A percentile compares a stretch with the other conserved stretches of the same genome.
Evolutionary conservation across 108 stramenopile genomes (phyloP).

Genomic region (Schizochytrium sp.): DNA sequence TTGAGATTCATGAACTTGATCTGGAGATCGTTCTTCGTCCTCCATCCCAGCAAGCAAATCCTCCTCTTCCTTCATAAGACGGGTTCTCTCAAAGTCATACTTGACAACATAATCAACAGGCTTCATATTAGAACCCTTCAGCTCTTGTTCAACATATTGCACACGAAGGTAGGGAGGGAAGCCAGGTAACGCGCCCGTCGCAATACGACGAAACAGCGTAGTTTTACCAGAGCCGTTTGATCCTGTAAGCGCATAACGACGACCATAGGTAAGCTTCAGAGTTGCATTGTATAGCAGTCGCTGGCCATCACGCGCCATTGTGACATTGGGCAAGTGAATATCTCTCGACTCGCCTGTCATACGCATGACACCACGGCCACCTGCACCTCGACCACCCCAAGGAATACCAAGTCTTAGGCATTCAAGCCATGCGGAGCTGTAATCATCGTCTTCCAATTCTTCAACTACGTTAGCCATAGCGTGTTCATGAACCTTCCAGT

Average conservation of each 20-base stretch:
- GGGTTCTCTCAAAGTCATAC: conserved; percentile 79
- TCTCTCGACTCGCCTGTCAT: conserved; percentile 15
- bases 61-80: conserved; percentile 73
- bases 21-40: neutral
- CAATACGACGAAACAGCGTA: conserved; percentile 80
- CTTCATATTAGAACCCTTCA: conserved; percentile 66
- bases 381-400: conserved; percentile 57
- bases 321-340: conserved; percentile 20
- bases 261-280: conserved; percentile 78
- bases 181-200: conserved; percentile 74
- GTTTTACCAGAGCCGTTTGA: conserved; percentile 90
- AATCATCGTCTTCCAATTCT: conserved; percentile 55
- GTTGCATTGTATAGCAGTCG: conserved; percentile 80
- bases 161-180: conserved; percentile 80
- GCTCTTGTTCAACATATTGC: conserved; percentile 82
- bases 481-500: conserved; percentile 35
- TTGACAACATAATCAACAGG: conserved; percentile 77
- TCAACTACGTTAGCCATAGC: conserved; percentile 43
- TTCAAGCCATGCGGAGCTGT: conserved; percentile 57
- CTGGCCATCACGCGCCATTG: conserved; percentile 65
- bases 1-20: conserved; percentile 54
- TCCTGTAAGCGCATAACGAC: conserved; percentile 88
- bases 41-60: conserved; percentile 62
- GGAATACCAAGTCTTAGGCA: conserved; percentile 53
- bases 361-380: conserved; percentile 33